phyloP scores from a whole-genome alignment of 2,329 filamentous ascomycete genomes.

The Berkeleyomyces basicola region DNA sequence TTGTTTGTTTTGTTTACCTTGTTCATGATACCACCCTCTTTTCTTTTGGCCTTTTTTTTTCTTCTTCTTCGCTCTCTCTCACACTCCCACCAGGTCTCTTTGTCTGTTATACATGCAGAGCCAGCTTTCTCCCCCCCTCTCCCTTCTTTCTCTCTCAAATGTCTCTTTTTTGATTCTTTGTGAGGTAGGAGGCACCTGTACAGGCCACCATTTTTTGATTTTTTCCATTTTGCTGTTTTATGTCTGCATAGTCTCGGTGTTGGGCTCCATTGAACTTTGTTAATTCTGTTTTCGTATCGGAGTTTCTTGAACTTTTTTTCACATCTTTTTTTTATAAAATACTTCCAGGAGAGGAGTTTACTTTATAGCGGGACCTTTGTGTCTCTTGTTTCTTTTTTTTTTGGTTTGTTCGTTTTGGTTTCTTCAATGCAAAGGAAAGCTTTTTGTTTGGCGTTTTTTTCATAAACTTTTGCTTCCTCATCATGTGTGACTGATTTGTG shows the following conservation, averaged over 20 bases:
- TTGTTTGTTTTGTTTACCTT: neutral
- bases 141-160: neutral
- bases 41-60: neutral
- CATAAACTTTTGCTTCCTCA: too few relatives aligned
- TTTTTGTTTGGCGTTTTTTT: too few relatives aligned
- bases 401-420: too few relatives aligned
- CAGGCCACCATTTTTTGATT: neutral
- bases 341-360: too few relatives aligned
- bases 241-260: neutral
- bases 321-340: neutral
- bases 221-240: constrained; percentile 5
- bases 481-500: too few relatives aligned
- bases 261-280: neutral
- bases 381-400: neutral
- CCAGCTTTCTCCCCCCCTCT: neutral
- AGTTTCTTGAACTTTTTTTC: neutral
- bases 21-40: neutral
- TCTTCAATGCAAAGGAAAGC: neutral
- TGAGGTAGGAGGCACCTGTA: too few relatives aligned
- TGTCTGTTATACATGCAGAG: neutral
- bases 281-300: neutral
- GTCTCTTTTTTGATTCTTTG: too few relatives aligned
- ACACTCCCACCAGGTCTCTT: too few relatives aligned
- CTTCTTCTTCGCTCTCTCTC: neutral
- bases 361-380: neutral